These are phyloP conservation scores for Rhizopus sp. DNA, from an alignment of 371 early-diverging fungal genomes.

Conservation along the genomic window DNA sequence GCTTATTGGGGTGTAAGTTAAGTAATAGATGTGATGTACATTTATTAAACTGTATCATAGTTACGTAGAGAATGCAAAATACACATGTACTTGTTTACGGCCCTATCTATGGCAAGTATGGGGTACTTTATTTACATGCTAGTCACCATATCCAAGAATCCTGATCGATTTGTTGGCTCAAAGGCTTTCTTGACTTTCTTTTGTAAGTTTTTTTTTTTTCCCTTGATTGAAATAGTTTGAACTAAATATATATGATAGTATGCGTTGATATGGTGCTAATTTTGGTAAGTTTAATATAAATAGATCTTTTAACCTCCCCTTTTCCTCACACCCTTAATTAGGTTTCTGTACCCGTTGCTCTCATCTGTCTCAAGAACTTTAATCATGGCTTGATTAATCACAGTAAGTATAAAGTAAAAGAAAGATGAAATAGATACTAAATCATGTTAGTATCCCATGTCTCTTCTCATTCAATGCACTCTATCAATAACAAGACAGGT, in stretches of 20 bases:
- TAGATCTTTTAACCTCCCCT: not conserved
- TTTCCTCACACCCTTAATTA: not conserved
- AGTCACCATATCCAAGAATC: slow-evolving; percentile 62
- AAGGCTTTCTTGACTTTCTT: slow-evolving; percentile 76
- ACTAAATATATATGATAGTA: slow-evolving; percentile 14
- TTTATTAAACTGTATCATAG: slow-evolving; percentile 10
- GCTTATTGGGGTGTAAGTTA: slow-evolving; percentile 78
- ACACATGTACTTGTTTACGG: slow-evolving; percentile 62
- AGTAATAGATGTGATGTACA: slow-evolving; percentile 3
- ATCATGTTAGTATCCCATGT: slow-evolving; percentile 30
- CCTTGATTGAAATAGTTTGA: not conserved
- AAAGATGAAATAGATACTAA: not conserved
- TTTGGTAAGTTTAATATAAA: slow-evolving; percentile 17
- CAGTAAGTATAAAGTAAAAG: slow-evolving; percentile 17
- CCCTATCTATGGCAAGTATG: slow-evolving; percentile 56
- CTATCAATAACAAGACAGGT: slow-evolving; percentile 11
- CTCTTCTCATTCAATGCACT: slow-evolving; percentile 28
- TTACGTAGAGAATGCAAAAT: slow-evolving; percentile 53
- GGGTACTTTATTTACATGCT: slow-evolving; percentile 78
- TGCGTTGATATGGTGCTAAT: slow-evolving; percentile 36
- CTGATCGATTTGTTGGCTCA: slow-evolving; percentile 56
- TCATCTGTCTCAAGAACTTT: slow-evolving; percentile 31
- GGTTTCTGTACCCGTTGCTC: slow-evolving; percentile 30
- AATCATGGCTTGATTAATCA: slow-evolving; percentile 34
- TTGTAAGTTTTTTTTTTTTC: slow-evolving; percentile 21